A percentile compares a stretch with the other conserved stretches of the same genome.
phyloP scores from a whole-genome alignment of 2,329 filamentous ascomycete species.

The Aspergillus intermedius region DNA sequence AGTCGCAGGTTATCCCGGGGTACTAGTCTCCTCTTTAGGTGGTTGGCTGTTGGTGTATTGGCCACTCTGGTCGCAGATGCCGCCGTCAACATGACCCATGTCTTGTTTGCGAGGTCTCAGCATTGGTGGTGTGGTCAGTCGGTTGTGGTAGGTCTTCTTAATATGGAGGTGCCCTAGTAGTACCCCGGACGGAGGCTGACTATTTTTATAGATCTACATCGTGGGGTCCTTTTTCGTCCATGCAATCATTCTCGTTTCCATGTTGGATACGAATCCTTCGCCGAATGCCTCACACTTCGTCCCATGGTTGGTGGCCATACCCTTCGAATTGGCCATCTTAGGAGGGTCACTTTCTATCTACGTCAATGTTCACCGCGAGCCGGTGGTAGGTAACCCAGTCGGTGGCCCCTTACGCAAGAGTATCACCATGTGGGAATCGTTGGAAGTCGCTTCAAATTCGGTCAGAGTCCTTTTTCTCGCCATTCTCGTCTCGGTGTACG shows the following conservation, averaged over 20 bases:
- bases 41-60: slow-evolving; percentile 63
- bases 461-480: slow-evolving; percentile 62
- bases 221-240: slow-evolving; percentile 82
- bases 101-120: slow-evolving; percentile 57
- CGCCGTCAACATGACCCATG: slow-evolving; percentile 65
- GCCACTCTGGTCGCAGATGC: slow-evolving; percentile 71
- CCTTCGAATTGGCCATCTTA: slow-evolving; percentile 67
- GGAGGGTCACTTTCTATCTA: slow-evolving; percentile 63
- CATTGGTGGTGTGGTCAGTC: slow-evolving; percentile 79
- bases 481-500: slow-evolving; percentile 56
- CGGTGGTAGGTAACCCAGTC: slow-evolving; percentile 44
- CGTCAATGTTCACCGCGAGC: slow-evolving; percentile 59
- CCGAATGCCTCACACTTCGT: slow-evolving; percentile 73
- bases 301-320: slow-evolving; percentile 68
- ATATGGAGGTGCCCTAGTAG: not conserved
- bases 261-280: slow-evolving; percentile 75
- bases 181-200: slow-evolving; percentile 7
- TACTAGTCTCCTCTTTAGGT: slow-evolving; percentile 67
- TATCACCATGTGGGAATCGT: slow-evolving; percentile 38
- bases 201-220: slow-evolving; percentile 63
- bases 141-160: slow-evolving; percentile 56
- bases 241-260: slow-evolving; percentile 74
- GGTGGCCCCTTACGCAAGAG: slow-evolving; percentile 36
- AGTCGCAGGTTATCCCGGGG: slow-evolving; percentile 56
- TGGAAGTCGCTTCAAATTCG: slow-evolving; percentile 51